These are phyloP conservation scores for Sistotremastrum suecicum DNA, from an alignment of 768 basidiomycete genomes.

Conservation along the genomic window DNA sequence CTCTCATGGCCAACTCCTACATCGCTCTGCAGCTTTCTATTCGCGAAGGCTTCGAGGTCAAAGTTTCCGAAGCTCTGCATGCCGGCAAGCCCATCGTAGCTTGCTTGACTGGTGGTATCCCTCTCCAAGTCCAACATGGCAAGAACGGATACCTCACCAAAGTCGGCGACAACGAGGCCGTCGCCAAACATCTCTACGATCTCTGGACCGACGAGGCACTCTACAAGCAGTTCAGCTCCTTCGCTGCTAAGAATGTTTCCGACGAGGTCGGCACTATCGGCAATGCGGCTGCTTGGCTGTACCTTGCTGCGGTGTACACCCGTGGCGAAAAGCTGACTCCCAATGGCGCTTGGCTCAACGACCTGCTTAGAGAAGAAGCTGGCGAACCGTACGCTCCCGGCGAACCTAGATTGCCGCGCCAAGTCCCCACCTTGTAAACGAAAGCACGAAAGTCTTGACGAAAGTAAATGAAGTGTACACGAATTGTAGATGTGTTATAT, in stretches of 20 bases:
- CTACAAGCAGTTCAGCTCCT: conserved; percentile 34
- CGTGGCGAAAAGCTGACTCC: conserved; percentile 69
- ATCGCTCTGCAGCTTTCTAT: conserved; percentile 85
- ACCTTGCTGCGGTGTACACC: conserved; percentile 66
- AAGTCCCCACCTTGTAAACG: conserved; percentile 41
- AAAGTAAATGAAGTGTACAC: conserved; percentile 6
- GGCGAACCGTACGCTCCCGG: conserved; percentile 50
- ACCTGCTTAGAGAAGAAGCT: conserved; percentile 63
- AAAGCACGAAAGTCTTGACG: conserved; percentile 15
- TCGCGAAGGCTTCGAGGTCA: conserved; percentile 95
- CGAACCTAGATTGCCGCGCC: conserved; percentile 63
- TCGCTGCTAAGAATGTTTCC: conserved; percentile 61
- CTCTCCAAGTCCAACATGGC: conserved; percentile 79
- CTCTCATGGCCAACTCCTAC: conserved; percentile 77
- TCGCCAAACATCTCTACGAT: conserved; percentile 64
- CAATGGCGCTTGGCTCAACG: conserved; percentile 76
- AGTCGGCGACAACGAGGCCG: conserved; percentile 58
- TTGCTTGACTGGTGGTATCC: conserved; percentile 80
- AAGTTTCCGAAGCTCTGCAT: conserved; percentile 91
- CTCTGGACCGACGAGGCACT: conserved; percentile 63
- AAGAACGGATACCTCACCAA: conserved; percentile 79
- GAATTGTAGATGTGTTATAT: conserved; percentile 5
- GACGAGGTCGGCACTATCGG: conserved; percentile 81
- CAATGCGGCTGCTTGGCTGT: conserved; percentile 52
- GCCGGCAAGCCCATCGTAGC: conserved; percentile 81